phyloP scores from a whole-genome alignment of 1,139 yeast genomes.

The Scheffersomyces stambukii region DNA sequence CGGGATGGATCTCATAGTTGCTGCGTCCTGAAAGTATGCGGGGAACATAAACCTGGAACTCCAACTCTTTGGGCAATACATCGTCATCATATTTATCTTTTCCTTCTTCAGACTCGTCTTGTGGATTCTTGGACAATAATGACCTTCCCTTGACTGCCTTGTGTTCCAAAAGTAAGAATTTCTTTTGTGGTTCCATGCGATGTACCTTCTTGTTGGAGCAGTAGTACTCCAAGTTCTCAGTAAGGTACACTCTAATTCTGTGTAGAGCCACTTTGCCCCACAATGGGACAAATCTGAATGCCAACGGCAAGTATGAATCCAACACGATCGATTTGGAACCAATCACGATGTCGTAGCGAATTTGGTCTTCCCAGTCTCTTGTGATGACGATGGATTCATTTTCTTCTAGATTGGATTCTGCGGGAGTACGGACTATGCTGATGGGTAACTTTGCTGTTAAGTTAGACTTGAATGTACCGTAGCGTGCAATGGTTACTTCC shows the following conservation, averaged over 20 bases:
- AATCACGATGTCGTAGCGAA: constrained; percentile 83
- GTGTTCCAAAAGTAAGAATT: constrained; percentile 75
- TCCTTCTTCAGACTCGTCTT: constrained; percentile 7
- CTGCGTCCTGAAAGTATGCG: constrained; percentile 47
- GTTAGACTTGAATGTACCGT: constrained; percentile 82
- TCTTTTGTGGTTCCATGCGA: constrained; percentile 83
- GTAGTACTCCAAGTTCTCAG: constrained; percentile 88
- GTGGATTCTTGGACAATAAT: constrained; percentile 19
- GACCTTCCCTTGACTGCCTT: constrained; percentile 56
- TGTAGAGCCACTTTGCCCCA: constrained; percentile 82
- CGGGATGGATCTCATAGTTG: constrained; percentile 60
- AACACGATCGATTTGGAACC: constrained; percentile 85
- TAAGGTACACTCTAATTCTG: constrained; percentile 75
- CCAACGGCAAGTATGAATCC: constrained; percentile 78
- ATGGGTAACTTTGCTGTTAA: constrained; percentile 63
- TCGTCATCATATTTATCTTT: constrained; percentile 34
- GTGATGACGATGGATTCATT: constrained; percentile 90
- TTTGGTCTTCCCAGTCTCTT: constrained; percentile 90
- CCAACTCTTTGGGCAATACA: constrained; percentile 59
- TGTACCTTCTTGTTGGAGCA: constrained; percentile 85
- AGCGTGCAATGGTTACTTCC: constrained; percentile 66
- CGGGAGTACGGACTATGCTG: constrained; percentile 67
- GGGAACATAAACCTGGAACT: constrained; percentile 81
- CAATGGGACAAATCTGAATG: constrained; percentile 77
- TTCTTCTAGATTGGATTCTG: constrained; percentile 77